phyloP scores from a whole-genome alignment of 2,329 filamentous ascomycete genomes.

The Colletotrichum aenigma region DNA sequence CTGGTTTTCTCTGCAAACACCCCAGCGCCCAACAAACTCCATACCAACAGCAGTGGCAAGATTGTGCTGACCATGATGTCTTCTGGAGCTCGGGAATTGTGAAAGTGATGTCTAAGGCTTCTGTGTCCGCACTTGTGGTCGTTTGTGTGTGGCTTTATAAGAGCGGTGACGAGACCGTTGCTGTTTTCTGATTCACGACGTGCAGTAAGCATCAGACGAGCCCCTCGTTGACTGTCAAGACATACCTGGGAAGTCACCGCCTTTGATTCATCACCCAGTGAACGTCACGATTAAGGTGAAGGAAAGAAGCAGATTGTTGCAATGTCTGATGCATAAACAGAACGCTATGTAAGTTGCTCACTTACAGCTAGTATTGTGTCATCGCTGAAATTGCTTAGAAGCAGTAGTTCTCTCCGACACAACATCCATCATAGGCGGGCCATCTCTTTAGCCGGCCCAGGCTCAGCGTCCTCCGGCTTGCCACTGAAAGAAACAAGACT shows the following conservation, averaged over 20 bases:
- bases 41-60: not conserved
- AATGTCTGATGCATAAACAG: not conserved
- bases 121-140: not conserved
- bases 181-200: not conserved
- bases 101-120: not conserved
- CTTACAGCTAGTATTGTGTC: not conserved
- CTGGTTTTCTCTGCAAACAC: not conserved
- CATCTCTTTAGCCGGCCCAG: not conserved
- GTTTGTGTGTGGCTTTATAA: not conserved
- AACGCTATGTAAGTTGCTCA: not conserved
- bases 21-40: not conserved
- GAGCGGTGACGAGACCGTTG: not conserved
- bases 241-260: not conserved
- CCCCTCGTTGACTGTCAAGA: not conserved
- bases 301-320: not conserved
- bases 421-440: not conserved
- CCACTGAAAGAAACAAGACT: conserved; percentile 21
- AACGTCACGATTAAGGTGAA: not conserved
- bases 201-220: not conserved
- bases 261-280: not conserved
- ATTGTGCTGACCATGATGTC: not conserved
- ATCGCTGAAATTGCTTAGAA: not conserved
- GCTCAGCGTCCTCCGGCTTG: not conserved
- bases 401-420: not conserved
- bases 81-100: not conserved